phyloP scores from a whole-genome alignment of 1,284 basidiomycete species.

The Melanopsichium pennsylvanicum region DNA sequence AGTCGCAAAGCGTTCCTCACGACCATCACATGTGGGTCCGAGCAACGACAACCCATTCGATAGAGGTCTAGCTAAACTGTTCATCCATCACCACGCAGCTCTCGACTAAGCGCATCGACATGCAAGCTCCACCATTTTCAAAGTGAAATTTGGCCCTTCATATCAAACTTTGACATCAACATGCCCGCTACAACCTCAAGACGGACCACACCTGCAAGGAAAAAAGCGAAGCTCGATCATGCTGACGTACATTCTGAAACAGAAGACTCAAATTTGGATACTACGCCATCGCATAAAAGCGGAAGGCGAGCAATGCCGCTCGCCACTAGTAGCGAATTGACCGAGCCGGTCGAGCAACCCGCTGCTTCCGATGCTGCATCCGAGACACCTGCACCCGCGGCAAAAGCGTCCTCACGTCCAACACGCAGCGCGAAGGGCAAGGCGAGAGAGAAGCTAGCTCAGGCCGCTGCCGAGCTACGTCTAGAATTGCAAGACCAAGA shows the following conservation, averaged over 20 bases:
- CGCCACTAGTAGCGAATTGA: background rate
- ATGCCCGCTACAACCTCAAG: conserved; percentile 17
- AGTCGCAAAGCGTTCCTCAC: background rate
- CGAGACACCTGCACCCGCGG: no score
- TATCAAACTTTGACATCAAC: no score
- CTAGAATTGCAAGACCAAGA: no score
- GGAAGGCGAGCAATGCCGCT: background rate
- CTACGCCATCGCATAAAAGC: background rate
- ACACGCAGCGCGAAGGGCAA: background rate
- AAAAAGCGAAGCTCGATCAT: conserved; percentile 16
- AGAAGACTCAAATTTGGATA: background rate
- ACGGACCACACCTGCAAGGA: conserved; percentile 14
- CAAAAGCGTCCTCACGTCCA: background rate
- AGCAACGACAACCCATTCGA: background rate
- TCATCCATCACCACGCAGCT: background rate
- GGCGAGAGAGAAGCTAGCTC: background rate
- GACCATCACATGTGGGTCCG: background rate
- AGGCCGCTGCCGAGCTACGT: background rate
- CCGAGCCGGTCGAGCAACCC: background rate
- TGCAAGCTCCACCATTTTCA: no score
- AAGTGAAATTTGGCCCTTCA: no score
- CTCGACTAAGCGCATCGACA: no score
- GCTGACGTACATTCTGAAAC: no score
- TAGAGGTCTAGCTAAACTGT: background rate
- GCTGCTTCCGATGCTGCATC: no score